Evolutionary conservation across 2,329 filamentous ascomycete genomes (phyloP).

Genomic region (Fusarium udum): DNA sequence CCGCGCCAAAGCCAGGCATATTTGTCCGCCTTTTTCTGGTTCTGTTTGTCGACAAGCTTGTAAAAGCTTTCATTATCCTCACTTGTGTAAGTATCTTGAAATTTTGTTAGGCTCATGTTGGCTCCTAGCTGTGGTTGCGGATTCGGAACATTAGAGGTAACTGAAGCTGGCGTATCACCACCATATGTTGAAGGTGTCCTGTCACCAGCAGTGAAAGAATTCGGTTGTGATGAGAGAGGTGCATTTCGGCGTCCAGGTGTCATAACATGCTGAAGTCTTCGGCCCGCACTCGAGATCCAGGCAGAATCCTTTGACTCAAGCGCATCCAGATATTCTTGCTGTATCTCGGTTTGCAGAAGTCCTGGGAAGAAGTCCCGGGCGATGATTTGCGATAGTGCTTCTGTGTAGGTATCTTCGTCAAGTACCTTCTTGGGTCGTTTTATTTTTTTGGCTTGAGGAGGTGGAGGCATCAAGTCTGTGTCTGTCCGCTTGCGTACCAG

Average conservation of each 20-base stretch:
- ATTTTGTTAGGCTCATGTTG: slow-evolving; percentile 82
- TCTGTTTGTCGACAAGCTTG: slow-evolving; percentile 88
- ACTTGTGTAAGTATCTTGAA: slow-evolving; percentile 93
- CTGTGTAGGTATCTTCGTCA: slow-evolving; percentile 93
- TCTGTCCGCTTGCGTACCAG: slow-evolving; percentile 76
- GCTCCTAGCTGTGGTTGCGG: slow-evolving; percentile 69
- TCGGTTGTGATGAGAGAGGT: slow-evolving; percentile 32
- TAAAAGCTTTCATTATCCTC: slow-evolving; percentile 99
- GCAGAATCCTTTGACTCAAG: slow-evolving; percentile 83
- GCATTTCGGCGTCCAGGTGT: slow-evolving; percentile 69
- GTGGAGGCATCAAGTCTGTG: slow-evolving; percentile 82
- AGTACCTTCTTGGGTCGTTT: slow-evolving; percentile 89
- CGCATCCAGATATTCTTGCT: slow-evolving; percentile 92
- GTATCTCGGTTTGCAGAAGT: slow-evolving; percentile 82
- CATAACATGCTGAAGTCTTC: slow-evolving; percentile 79
- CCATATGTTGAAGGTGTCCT: slow-evolving; percentile 73
- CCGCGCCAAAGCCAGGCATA: slow-evolving; percentile 89
- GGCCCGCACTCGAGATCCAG: slow-evolving; percentile 87
- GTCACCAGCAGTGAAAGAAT: slow-evolving; percentile 46
- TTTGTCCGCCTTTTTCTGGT: slow-evolving; percentile 82
- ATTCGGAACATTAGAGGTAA: slow-evolving; percentile 51
- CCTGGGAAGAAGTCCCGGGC: slow-evolving; percentile 97
- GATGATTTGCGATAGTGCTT: slow-evolving; percentile 91
- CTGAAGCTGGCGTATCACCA: slow-evolving; percentile 78
- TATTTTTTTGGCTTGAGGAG: slow-evolving; percentile 85